A percentile compares a stretch with the other conserved stretches of the same genome.
Conservation (phyloP, 2,329 filamentous ascomycete genomes). For the Aspergillus fijiensis region DNA sequence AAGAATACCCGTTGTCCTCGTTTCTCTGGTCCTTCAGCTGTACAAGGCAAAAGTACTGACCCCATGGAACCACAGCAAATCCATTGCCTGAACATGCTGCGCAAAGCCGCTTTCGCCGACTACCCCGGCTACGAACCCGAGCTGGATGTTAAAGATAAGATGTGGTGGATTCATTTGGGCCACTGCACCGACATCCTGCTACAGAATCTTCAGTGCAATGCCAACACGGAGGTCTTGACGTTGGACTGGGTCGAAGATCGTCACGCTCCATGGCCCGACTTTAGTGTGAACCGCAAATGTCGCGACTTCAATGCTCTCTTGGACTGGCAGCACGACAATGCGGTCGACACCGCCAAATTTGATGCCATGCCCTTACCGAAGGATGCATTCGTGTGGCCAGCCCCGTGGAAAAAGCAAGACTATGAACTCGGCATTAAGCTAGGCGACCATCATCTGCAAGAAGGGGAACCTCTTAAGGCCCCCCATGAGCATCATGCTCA, state of each 20-base stretch:
- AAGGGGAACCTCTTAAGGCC: not conserved
- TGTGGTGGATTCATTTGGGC: conserved; percentile 4
- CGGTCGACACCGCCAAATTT: not conserved
- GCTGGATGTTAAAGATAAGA: not conserved
- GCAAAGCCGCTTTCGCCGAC: conserved; percentile 1
- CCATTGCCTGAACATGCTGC: conserved; percentile 4
- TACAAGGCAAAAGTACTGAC: too few relatives aligned
- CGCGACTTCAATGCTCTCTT: not conserved
- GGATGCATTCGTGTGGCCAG: conserved; percentile 3
- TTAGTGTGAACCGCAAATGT: conserved; percentile 4
- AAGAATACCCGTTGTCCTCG: not conserved
- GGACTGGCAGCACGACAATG: not conserved
- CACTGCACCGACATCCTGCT: conserved; percentile 5
- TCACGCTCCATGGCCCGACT: not conserved
- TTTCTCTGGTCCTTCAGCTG: not conserved
- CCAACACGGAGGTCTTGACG: not conserved
- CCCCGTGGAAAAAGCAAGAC: not conserved
- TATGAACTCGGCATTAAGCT: not conserved
- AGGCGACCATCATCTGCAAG: not conserved
- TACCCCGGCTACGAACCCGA: not conserved
- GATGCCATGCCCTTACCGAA: not conserved
- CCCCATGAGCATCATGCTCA: not conserved
- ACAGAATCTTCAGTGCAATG: conserved; percentile 8
- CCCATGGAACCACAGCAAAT: not conserved
- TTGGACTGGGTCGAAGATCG: not conserved